Base-by-base conservation (phyloP, 1,284 basidiomycete genomes). In the Agroathelia rolfsii region DNA sequence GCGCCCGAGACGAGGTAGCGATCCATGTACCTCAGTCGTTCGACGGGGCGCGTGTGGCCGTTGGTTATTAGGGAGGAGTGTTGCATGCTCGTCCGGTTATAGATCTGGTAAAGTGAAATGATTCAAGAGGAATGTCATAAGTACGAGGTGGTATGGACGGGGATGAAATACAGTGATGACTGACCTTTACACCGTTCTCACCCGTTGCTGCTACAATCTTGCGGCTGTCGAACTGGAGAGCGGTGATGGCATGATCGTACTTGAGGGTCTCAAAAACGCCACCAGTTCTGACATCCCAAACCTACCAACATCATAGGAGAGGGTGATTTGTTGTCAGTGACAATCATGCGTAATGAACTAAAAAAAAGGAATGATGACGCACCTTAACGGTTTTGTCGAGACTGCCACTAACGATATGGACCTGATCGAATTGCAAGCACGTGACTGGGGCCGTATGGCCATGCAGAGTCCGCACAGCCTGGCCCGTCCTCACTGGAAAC, bases 271-370 rank as follows among this genome's bases (percentile, higher is more conserved):
- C 93, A 38, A 82, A 76, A 30, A 83, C 80, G 15, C 76, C 70
- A 18, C 95, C 94, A 17, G 81, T 92, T 14, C 95, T 78, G 29
- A 99, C 72, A 51, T 99, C 95, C 95, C 95, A 99, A 44, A 93
- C 87, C 87, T 90, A 45, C 7, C 28, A 31, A 14, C 1, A 18
- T 24, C 17, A 24, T 34, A 23, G 30, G 24, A 31, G 10, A 34
- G 32, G 13, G 37, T 19, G 33, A 13, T 20, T 12, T 30, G 27
- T 21, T n/a, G n/a, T n/a, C n/a, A n/a, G n/a, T n/a, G n/a, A n/a
- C n/a, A n/a, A n/a, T n/a, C n/a, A n/a, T n/a, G n/a, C n/a, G n/a
- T 30, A 9, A 18, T n/a, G 11, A 6, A 13, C 17, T 28, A 32
- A 30, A 41, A 15, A 38, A 23, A 30, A 35, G 18, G 23, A 37